Conservation (phyloP, 169 alveolate genomes). For the Sarcocystis neurona region DNA sequence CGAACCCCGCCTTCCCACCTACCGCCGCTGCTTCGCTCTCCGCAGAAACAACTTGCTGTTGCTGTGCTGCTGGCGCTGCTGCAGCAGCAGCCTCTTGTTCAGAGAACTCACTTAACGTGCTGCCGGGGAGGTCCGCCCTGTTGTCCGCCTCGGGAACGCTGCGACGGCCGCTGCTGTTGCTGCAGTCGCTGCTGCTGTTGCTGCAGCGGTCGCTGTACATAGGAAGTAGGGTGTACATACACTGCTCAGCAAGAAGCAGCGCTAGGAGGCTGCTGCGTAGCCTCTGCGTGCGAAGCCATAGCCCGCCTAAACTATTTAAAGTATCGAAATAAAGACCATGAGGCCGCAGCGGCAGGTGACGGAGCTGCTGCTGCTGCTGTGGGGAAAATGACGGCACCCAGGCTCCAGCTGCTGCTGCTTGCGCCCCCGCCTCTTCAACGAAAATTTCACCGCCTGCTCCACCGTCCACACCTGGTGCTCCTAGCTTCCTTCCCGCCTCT, state of each 20-base stretch:
- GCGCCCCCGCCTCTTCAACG: not conserved
- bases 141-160: no score
- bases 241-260: slow-evolving; percentile 20
- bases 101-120: no score
- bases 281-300: not conserved
- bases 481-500: no score
- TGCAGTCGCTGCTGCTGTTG: not conserved
- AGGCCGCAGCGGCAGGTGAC: slow-evolving; percentile 2
- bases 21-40: no score
- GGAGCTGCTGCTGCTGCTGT: not conserved
- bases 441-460: not conserved
- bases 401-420: not conserved
- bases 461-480: not conserved
- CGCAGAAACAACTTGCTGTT: not conserved
- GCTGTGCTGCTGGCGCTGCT: not conserved
- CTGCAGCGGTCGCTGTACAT: slow-evolving; percentile 15
- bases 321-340: slow-evolving; percentile 2
- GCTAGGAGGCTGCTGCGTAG: not conserved
- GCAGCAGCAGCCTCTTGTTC: no score
- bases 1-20: no score
- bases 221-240: not conserved
- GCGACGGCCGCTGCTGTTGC: not conserved
- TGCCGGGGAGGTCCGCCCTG: no score
- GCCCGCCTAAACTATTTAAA: slow-evolving; percentile 17
- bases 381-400: no score